Conservation (phyloP, 2,329 filamentous ascomycete species). For the Chaetomium globosum region DNA sequence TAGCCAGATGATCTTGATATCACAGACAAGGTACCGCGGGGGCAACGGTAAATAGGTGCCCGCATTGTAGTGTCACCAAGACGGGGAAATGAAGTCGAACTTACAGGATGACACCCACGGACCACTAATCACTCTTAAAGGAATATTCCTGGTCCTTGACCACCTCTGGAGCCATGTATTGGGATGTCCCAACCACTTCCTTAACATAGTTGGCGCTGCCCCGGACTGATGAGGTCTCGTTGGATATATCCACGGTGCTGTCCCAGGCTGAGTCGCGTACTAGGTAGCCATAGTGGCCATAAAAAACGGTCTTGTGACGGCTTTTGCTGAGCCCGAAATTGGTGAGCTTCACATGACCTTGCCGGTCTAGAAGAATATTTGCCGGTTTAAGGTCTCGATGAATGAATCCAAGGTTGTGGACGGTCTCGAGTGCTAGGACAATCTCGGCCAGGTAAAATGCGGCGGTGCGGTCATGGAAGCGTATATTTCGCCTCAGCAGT, state of each 20-base stretch:
- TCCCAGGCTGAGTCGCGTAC: constrained; percentile 61
- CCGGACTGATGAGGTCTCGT: background rate
- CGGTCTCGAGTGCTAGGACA: constrained; percentile 96
- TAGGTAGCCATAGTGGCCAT: constrained; percentile 82
- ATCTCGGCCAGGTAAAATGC: constrained; percentile 99
- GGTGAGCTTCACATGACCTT: constrained; percentile 95
- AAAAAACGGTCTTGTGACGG: constrained; percentile 70
- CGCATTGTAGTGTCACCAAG: background rate
- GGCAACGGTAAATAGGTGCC: background rate
- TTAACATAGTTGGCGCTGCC: constrained; percentile 48
- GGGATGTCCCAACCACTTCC: background rate
- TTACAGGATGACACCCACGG: constrained; percentile 94
- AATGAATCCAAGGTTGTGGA: constrained; percentile 96
- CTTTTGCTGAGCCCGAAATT: constrained; percentile 97
- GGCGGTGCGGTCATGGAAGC: constrained; percentile 93
- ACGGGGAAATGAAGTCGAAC: background rate
- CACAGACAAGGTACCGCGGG: background rate
- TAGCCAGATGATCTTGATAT: background rate
- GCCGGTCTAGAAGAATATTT: constrained; percentile 92
- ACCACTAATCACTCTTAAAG: constrained; percentile 99
- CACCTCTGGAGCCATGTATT: constrained; percentile 85
- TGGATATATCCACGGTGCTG: background rate
- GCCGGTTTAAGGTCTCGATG: constrained; percentile 98
- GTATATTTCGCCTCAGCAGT: constrained; percentile 97
- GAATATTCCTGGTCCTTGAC: constrained; percentile 95